phyloP scores from a whole-genome alignment of 805 yeast species.

The Nakazawaea laoshanensis region DNA sequence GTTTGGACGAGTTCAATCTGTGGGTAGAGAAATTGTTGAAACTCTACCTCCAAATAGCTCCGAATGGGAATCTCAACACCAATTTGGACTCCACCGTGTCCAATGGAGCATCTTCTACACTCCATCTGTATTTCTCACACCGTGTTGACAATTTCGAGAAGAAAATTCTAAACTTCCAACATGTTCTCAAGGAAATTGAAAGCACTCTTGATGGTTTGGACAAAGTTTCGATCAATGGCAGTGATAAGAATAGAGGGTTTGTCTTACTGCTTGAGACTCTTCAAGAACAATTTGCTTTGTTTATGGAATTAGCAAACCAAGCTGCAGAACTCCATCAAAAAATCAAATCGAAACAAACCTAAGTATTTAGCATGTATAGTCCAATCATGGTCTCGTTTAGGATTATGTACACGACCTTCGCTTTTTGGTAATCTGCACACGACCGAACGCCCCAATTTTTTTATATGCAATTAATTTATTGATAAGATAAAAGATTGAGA shows the following conservation, averaged over 20 bases:
- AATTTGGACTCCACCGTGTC: slow-evolving; percentile 12
- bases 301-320: slow-evolving; percentile 68
- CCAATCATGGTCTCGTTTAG: too few relatives aligned
- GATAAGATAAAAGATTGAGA: too few relatives aligned
- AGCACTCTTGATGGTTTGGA: slow-evolving; percentile 55
- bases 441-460: too few relatives aligned
- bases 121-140: slow-evolving; percentile 41
- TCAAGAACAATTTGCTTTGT: slow-evolving; percentile 58
- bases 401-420: too few relatives aligned
- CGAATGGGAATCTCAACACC: slow-evolving; percentile 25
- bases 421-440: too few relatives aligned
- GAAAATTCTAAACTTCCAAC: slow-evolving; percentile 41
- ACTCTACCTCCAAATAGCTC: slow-evolving; percentile 26
- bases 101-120: slow-evolving; percentile 40
- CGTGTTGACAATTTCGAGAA: slow-evolving; percentile 31
- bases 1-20: slow-evolving; percentile 25
- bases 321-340: slow-evolving; percentile 64
- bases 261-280: slow-evolving; percentile 52
- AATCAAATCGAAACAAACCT: too few relatives aligned
- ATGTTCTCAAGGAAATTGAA: slow-evolving; percentile 47
- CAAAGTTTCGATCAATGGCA: slow-evolving; percentile 33
- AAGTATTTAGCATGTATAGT: too few relatives aligned
- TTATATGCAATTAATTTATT: too few relatives aligned
- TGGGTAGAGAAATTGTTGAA: slow-evolving; percentile 30
- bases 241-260: slow-evolving; percentile 20